phyloP scores from a whole-genome alignment of 208 protist species.

The Tritrichomonas musculus region DNA sequence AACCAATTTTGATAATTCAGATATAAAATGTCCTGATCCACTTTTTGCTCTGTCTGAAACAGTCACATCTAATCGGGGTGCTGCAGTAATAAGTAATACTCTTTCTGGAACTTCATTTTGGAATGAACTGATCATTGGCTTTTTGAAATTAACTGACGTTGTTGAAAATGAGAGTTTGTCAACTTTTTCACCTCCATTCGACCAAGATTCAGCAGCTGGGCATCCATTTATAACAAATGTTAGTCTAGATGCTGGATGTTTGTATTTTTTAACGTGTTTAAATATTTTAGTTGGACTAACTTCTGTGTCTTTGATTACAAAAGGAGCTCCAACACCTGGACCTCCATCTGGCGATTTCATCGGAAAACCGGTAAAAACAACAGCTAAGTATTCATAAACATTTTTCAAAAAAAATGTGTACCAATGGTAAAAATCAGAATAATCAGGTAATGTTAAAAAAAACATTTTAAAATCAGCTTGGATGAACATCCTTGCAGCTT shows the following conservation, averaged over 20 bases:
- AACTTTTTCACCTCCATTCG: background rate
- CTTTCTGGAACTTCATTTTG: background rate
- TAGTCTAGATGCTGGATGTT: background rate
- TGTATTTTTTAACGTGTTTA: background rate
- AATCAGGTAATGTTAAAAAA: background rate
- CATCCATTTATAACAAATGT: background rate
- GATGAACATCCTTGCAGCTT: background rate
- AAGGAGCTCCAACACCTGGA: background rate
- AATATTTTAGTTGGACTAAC: background rate
- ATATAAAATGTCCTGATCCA: background rate
- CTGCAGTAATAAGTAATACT: background rate
- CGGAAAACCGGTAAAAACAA: background rate
- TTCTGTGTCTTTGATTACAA: background rate
- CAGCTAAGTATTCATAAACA: background rate
- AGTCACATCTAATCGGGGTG: background rate
- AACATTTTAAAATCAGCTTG: background rate
- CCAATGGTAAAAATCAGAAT: slow-evolving; percentile 4
- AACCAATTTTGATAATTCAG: background rate
- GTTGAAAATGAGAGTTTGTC: background rate
- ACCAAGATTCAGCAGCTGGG: slow-evolving; percentile 1
- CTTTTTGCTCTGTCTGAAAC: too few species aligned
- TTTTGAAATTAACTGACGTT: background rate
- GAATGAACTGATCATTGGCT: background rate
- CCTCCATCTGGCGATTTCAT: background rate
- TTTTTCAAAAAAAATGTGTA: background rate